A percentile compares a stretch with the other conserved stretches of the same genome.
These are phyloP conservation scores for Ascochyta viciae-villosae DNA, from an alignment of 2,329 filamentous ascomycete genomes.

Conservation along the genomic window DNA sequence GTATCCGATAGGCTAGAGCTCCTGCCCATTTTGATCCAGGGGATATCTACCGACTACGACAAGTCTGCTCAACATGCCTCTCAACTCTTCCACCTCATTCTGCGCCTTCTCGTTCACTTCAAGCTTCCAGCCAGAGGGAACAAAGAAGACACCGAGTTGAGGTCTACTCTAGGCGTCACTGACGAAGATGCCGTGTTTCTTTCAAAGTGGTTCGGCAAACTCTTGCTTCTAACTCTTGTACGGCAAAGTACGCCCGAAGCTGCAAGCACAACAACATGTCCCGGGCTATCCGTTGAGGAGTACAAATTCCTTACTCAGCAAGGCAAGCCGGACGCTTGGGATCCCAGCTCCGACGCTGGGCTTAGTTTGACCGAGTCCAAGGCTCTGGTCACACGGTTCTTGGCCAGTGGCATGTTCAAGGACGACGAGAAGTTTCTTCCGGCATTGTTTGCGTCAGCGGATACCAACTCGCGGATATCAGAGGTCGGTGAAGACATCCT, in stretches of 20 bases:
- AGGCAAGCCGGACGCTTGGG: conserved; percentile 74
- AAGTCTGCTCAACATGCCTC: conserved; percentile 64
- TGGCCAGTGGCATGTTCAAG: conserved; percentile 85
- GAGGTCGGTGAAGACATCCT: conserved; percentile 88
- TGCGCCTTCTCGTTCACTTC: conserved; percentile 76
- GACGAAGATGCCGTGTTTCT: conserved; percentile 77
- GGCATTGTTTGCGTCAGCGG: conserved; percentile 81
- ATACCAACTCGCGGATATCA: conserved; percentile 79
- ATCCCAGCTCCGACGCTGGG: conserved; percentile 64
- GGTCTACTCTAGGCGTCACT: conserved; percentile 70
- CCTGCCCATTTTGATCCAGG: conserved; percentile 72
- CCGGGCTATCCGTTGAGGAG: conserved; percentile 71
- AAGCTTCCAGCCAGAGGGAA: conserved; percentile 77
- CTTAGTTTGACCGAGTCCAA: conserved; percentile 75
- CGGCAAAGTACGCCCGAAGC: conserved; percentile 49
- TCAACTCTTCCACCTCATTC: conserved; percentile 80
- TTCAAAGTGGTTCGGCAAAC: conserved; percentile 75
- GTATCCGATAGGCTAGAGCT: conserved; percentile 71
- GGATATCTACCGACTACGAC: conserved; percentile 67
- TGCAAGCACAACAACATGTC: conserved; percentile 52
- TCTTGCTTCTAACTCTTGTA: conserved; percentile 69
- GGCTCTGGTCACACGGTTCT: conserved; percentile 70
- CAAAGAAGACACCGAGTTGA: conserved; percentile 75
- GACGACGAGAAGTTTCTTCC: conserved; percentile 85
- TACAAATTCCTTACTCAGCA: conserved; percentile 72